Conservation (phyloP, 2,329 filamentous ascomycete genomes). For the Paraconiothyrium sp. region DNA sequence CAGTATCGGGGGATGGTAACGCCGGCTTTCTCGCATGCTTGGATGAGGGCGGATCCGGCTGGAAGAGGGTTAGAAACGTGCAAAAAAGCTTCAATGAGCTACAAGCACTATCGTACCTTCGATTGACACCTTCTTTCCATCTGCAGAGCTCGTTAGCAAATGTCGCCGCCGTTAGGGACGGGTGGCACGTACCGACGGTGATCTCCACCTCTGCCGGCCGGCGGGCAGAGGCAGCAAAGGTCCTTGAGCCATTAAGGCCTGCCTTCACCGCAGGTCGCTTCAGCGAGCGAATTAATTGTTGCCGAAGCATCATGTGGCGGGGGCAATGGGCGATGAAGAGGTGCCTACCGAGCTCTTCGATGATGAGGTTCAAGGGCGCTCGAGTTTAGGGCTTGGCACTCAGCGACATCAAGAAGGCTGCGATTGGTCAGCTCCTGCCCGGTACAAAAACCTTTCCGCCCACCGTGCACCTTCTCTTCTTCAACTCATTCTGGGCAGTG, state of each 20-base stretch:
- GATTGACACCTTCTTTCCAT: conserved; percentile 98
- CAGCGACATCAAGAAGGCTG: conserved; percentile 20
- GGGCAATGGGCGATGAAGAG: conserved; percentile 40
- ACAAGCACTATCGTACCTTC: conserved; percentile 72
- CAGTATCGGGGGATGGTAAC: conserved; percentile 94
- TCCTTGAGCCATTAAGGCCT: conserved; percentile 70
- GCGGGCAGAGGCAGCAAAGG: conserved; percentile 82
- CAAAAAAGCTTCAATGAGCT: conserved; percentile 25
- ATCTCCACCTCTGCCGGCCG: conserved; percentile 93
- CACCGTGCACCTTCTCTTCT: conserved; percentile 42
- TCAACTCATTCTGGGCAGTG: conserved; percentile 69
- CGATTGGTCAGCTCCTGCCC: conserved; percentile 43
- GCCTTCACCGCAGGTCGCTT: conserved; percentile 64
- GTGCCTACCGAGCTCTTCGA: conserved; percentile 37
- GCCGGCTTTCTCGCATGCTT: conserved; percentile 98
- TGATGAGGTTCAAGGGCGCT: conserved; percentile 20
- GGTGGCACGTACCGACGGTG: conserved; percentile 78
- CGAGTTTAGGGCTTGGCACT: conserved; percentile 25
- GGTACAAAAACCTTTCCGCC: conserved; percentile 40
- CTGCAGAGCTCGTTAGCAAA: conserved; percentile 61
- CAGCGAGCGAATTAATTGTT: conserved; percentile 70
- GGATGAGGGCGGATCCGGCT: conserved; percentile 97
- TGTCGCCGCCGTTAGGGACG: conserved; percentile 25
- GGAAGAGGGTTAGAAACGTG: conserved; percentile 45
- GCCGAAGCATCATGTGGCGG: conserved; percentile 66